Evolutionary conservation across 2,329 filamentous ascomycete species (phyloP), one percentile per base, ranked within the genome.

Genomic region (Phaeosphaeriaceae sp.): DNA sequence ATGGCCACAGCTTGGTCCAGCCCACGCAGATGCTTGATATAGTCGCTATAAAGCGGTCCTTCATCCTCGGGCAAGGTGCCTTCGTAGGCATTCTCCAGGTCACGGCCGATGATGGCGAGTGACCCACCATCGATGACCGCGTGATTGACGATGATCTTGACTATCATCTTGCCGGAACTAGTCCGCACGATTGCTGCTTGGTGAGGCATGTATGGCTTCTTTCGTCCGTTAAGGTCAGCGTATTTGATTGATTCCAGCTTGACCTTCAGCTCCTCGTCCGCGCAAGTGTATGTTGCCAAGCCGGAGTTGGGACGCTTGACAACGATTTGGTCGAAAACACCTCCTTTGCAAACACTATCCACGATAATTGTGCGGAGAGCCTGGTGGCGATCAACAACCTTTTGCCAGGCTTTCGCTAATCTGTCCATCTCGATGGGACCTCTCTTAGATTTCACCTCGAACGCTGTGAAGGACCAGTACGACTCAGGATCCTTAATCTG

Each of bases 131-230:
- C 74, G 33, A 77, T 69, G 7, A 77, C 68, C 22, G 68, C 67
- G 51, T 77, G 74, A 44, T 74, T 76, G 62, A 77, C 71, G 48
- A 74, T 72, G 54, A 76, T 63, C 64, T 75, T 76, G 44, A 74
- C 64, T 40, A 74, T 50, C 13, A 76, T 63, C 31, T 60, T 67
- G 1, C 73, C 73, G 0, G 70, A 69, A 1, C 40, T 64, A 3
- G 71, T 74, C 25, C 70, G 64, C 4, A 74, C 49, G 17, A 74
- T 67, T 13, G 67, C 65, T 27, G 75, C 62, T 52, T 75, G 74
- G 25, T 77, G 74, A 5, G 73, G 70, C n/a, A 76, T 68, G 27
- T 52, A 54, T 10, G 72, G 72, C 48, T 68, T 72, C 57, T 67
- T 71, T 61, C 67, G 70, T 10, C 70, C 69, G 36, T 75, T 73